Evolutionary conservation across 2,329 filamentous ascomycete genomes (phyloP), one percentile per base, ranked within the genome.

Genomic region (Penicillium freii): DNA sequence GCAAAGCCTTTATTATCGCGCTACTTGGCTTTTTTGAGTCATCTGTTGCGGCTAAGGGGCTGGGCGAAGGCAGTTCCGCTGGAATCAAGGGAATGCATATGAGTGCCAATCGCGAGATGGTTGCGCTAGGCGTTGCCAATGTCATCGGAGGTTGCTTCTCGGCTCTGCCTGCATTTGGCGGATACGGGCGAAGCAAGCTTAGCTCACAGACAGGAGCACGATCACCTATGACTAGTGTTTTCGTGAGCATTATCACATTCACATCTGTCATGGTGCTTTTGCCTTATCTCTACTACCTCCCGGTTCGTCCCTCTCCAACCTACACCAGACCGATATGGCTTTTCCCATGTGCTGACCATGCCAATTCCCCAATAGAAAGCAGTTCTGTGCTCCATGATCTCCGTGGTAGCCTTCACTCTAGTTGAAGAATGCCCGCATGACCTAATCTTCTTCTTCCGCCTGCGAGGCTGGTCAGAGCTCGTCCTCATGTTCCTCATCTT

Each of bases 21-120:
- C 81, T 99, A 25, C 86, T 99, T 0, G 94, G 94, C n/a, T 99
- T 99, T 76, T 99, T 99, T 68, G 94, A 99, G 75, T 96, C 91
- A 3, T 96, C 92, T 0, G 92, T 99, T 13, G 94, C 94, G 1
- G 94, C 94, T 36, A 97, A 97, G 76, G 93, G 90, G 61, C 78
- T 99, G 3, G 89, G 89, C 15, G 80, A 79, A 47, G 80, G 80
- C 7, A 77, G 84, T 42, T 80, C 80, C 50, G 84, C 88, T 61
- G 85, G 85, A 10, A 87, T 97, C 33, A 84, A 90, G 58, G 89
- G 87, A 33, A 91, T 97, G 71, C 85, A 89, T 51, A 81, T 97
- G 42, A 96, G 92, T 70, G 85, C 94, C 1, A 99, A 99, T 71
- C 84, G 94, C 47, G 94, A 99, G 73, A 86, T 99, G 63, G 90